Conservation (phyloP, 306 rosid species). For the Astragalus membranaceus region DNA sequence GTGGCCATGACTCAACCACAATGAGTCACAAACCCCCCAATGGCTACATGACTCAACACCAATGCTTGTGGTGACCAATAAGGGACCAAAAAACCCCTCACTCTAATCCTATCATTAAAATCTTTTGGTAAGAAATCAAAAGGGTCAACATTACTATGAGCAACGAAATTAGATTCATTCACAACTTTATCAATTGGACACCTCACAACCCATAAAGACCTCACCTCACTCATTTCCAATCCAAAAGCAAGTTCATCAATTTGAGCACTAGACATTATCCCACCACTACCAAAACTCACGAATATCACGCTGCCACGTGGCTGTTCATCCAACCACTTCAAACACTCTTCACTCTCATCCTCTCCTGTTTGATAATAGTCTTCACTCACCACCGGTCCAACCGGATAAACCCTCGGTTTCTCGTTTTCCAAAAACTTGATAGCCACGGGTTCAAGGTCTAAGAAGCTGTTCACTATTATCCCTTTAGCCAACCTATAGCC, state of each 20-base stretch:
- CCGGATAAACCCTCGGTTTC: conserved; percentile 14
- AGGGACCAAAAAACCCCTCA: not conserved
- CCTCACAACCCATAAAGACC: conserved; percentile 16
- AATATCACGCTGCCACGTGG: not conserved
- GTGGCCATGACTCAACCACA: conserved; percentile 36
- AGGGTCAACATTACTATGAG: not conserved
- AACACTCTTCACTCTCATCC: not conserved
- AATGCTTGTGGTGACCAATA: conserved; percentile 30
- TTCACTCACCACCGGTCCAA: conserved; percentile 34
- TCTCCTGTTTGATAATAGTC: not conserved
- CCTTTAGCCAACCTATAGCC: not conserved
- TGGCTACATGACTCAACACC: conserved; percentile 12
- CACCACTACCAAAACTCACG: conserved; percentile 22
- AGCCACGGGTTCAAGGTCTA: not conserved
- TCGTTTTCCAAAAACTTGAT: not conserved
- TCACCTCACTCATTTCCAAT: conserved; percentile 2
- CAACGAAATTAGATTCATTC: not conserved
- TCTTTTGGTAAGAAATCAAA: conserved; percentile 16
- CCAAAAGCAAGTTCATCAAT: conserved; percentile 13
- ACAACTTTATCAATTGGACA: not conserved
- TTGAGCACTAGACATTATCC: not conserved
- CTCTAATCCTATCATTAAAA: conserved; percentile 45
- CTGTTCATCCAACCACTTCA: conserved; percentile 8
- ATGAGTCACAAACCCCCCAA: conserved; percentile 26
- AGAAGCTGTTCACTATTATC: not conserved